Base-by-base conservation (phyloP, 441 rosid genomes). In the Brassica balearica region DNA sequence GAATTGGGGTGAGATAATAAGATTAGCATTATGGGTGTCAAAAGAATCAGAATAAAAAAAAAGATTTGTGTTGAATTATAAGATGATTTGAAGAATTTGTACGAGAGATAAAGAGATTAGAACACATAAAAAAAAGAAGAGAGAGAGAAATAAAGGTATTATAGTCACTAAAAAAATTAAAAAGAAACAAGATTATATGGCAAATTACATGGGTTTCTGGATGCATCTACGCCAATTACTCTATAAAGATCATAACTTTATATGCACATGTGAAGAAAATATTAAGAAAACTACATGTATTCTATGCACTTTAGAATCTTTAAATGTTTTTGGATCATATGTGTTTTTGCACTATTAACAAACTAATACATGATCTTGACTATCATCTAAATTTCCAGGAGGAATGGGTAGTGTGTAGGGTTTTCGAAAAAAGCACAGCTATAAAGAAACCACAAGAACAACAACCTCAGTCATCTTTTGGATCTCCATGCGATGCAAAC, bases 401-500 rank as follows among this genome's bases (percentile, higher is more conserved):
- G 65, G 90, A 88, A 85, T 91, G 93, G 95, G 95, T 79, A 41
- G 91, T 90, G 9, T 89, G 90, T 79, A 85, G 95, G 82, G 84
- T 90, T 10, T 90, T 90, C 71, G 73, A 88, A 65, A 90, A 90
- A 84, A 86, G 81, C 75, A 58, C 78, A 43, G 62, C 84, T 34
- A 75, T 83, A 60, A 86, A 79, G 71, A 88, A 86, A 69, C 82
- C 85, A 60, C 91, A 85, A 69, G 93, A 87, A 59, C 87, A 82
- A 56, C 73, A 84, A 36, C 68, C 84, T 36, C 82, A 81, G 80
- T 83, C 94, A 15, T 91, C 96, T 29, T 82, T 77, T 36, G 97
- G 82, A 60, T 92, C 97, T 69, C 94, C 91, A 68, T 87, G 88
- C 53, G 90, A 89, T 67, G 86, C 96, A 20, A 90, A 85, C 72